Conservation (phyloP, 768 basidiomycete genomes). For the Suillus spraguei region DNA sequence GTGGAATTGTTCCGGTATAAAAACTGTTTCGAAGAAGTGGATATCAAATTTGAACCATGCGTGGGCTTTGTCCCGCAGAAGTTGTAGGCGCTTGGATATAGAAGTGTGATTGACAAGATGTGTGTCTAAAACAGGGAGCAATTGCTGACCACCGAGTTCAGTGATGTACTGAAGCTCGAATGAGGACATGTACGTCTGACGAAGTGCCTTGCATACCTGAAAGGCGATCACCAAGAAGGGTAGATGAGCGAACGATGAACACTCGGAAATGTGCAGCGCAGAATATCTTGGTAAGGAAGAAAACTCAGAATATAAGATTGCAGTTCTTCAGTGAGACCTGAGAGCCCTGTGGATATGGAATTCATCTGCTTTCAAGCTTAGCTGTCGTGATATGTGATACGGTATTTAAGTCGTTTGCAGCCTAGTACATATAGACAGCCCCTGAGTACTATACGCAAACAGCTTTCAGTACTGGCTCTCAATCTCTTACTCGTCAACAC, state of each 20-base stretch:
- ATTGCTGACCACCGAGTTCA: conserved; percentile 8
- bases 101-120: not conserved
- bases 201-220: conserved; percentile 10
- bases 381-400: not conserved
- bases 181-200: conserved; percentile 1
- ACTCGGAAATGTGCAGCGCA: conserved; percentile 5
- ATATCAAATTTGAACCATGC: conserved; percentile 10
- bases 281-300: conserved; percentile 11
- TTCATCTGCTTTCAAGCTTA: not conserved
- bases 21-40: not conserved
- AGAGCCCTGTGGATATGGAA: not conserved
- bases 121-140: not conserved
- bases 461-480: not conserved
- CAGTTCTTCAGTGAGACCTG: conserved; percentile 8
- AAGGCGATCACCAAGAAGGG: not conserved
- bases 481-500: not conserved
- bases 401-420: not conserved
- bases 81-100: conserved; percentile 7
- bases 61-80: not conserved
- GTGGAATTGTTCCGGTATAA: not conserved
- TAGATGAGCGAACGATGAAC: not conserved
- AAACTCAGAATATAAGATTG: conserved; percentile 6
- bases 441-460: too few relatives aligned
- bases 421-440: not conserved
- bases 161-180: conserved; percentile 11